Conservation (phyloP, 371 early-diverging fungal species). For the Actinomucor elegans region DNA sequence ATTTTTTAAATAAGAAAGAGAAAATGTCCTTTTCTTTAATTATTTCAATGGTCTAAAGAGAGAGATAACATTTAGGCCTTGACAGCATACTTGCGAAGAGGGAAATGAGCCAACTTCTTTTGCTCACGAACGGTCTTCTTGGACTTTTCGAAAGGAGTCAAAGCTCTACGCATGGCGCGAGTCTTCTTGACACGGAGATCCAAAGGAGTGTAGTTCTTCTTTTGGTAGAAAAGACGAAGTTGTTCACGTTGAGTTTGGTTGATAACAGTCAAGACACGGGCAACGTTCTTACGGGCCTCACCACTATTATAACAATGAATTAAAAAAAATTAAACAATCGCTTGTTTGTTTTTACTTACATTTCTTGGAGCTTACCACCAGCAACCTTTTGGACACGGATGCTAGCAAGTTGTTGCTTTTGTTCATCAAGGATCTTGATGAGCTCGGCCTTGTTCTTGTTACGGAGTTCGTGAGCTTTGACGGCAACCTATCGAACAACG, state of each 20-base stretch:
- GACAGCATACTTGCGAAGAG: conserved; percentile 83
- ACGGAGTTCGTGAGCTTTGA: conserved; percentile 92
- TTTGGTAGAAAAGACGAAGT: conserved; percentile 82
- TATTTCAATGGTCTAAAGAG: no score
- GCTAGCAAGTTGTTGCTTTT: conserved; percentile 89
- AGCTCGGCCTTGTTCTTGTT: conserved; percentile 91
- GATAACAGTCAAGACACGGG: conserved; percentile 93
- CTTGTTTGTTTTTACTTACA: no score
- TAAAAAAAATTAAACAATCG: no score
- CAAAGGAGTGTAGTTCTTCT: conserved; percentile 89
- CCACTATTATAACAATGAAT: no score
- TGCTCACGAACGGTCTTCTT: conserved; percentile 75
- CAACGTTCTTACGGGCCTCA: conserved; percentile 90
- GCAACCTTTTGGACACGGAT: conserved; percentile 93
- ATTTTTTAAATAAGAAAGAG: no score
- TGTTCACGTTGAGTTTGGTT: conserved; percentile 86
- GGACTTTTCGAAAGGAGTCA: conserved; percentile 77
- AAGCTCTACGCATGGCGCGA: conserved; percentile 93
- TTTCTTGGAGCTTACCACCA: conserved; percentile 78
- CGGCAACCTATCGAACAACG: conserved; percentile 64
- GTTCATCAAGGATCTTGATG: conserved; percentile 83
- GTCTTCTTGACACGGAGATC: conserved; percentile 97
- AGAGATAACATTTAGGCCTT: conserved; percentile 87
- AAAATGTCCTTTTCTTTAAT: no score
- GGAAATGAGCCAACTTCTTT: conserved; percentile 87